Evolutionary conservation across 352 stramenopile species (phyloP), one percentile per base, ranked within the genome.

Genomic region (Pythium grandisporangium): DNA sequence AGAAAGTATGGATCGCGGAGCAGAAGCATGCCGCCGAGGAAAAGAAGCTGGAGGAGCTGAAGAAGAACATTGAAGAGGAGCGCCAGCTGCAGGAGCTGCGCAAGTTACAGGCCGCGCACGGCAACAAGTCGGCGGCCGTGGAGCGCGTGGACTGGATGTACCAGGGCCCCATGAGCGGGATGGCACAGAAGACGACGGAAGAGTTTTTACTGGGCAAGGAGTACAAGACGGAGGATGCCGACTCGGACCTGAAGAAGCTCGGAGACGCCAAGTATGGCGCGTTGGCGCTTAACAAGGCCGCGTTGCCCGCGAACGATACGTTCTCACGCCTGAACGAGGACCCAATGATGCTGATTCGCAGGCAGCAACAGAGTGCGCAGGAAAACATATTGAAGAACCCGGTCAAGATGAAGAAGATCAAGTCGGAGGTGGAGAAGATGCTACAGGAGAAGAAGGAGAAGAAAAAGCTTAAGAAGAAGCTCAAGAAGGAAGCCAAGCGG

Each of bases 1-100:
- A 98, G 75, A 97, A 97, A 63, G 95, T 98, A 34, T 98, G 93
- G 95, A 78, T 97, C 36, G 93, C 89, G 8, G 95, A 98, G 75
- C 93, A 98, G 53, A 92, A 96, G 57, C 75, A 97, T 52, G 82
- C 75, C 29, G 79, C 78, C 2, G 95, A 98, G 63, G 81, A 94
- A 48, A 83, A 88, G 45, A 97, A 97, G 45, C 70, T 96, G 2
- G 75, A 73, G 13, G 93, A 98, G 79, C 63, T 98, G n/a, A 80
- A 84, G 45, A 95, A 95, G 57, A 96, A 98, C 61, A 95, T 98
- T 38, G 86, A 97, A 52, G 81, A 97, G 52, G 95, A 98, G 67
- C 80, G 91, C 2, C 92, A 98, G 64, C 53, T 97, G 47, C 92
- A 98, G 58, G 93, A 98, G 56, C 70, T 98, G 16, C 65, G 95